Evolutionary conservation across 2,329 filamentous ascomycete genomes (phyloP), one percentile per base, ranked within the genome.

Genomic region (Fusarium graminum): DNA sequence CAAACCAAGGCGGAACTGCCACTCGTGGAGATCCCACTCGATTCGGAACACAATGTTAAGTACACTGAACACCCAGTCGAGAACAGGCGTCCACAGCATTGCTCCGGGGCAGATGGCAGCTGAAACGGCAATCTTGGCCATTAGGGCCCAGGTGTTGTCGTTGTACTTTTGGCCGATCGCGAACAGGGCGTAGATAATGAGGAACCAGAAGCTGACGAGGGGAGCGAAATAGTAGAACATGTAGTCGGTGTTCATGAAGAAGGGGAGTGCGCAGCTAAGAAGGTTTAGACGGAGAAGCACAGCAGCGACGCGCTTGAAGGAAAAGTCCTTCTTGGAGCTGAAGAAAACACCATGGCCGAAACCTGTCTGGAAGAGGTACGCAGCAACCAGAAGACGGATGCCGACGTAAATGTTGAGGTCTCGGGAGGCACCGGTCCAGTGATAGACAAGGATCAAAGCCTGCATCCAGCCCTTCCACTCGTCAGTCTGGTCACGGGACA

Each of bases 401-500:
- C 85, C 74, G 65, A 86, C 80, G 74, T 88, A 86, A 40, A 87
- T 80, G 73, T 81, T 81, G 6, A 85, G 72, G 57, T 71, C 50
- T 6, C 78, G 72, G 45, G 82, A 49, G 81, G 80, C 52, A 84
- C 84, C 65, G 0, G 65, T 68, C 73, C 86, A 89, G 67, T 87
- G 83, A 68, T 87, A 89, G 6, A 86, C 78, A 2, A 82, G 68
- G 19, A 82, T 76, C 3, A 84, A 74, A 14, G 81, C 79, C 63
- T 89, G 86, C 84, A 90, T 87, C 80, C 86, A 84, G 3, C 88
- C 88, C 76, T 89, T 90, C 82, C 86, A 88, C 73, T 90, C 88
- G 46, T 89, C 82, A 1, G 84, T 85, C 66, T 89, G 85, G 42
- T 83, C 78, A 34, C 86, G 81, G 1, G 66, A 9, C 81, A 75